Percentiles rank a stretch among this genome's conserved stretches.
These are phyloP conservation scores for Neopestalotiopsis clavispora DNA, from an alignment of 2,329 filamentous ascomycete species.

Conservation along the genomic window DNA sequence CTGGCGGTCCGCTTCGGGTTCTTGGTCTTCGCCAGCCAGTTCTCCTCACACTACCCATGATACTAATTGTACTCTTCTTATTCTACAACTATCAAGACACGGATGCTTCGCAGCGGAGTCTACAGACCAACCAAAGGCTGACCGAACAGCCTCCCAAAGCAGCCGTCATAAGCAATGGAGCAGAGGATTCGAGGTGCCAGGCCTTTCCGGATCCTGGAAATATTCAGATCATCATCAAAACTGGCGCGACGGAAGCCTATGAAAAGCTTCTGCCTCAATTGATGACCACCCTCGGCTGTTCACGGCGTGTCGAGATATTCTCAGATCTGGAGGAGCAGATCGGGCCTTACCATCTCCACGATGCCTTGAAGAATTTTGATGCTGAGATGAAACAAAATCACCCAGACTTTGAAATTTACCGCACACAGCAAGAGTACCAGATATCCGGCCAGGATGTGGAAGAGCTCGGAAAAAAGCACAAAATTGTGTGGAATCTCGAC, in stretches of 20 bases:
- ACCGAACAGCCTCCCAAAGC: not conserved
- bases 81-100: not conserved
- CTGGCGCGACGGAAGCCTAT: constrained; percentile 10
- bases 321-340: constrained; percentile 8
- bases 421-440: constrained; percentile 6
- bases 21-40: not conserved
- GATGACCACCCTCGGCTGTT: not conserved
- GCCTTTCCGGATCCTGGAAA: constrained; percentile 5
- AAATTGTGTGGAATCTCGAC: constrained; percentile 10
- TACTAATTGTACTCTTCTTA: not conserved
- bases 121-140: not conserved
- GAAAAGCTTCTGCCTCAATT: constrained; percentile 10
- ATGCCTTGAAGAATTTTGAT: constrained; percentile 6
- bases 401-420: constrained; percentile 7
- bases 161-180: not conserved
- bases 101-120: not conserved
- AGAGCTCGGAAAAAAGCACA: constrained; percentile 10
- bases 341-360: constrained; percentile 1
- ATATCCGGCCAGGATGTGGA: not conserved
- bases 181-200: not conserved
- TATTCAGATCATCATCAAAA: constrained; percentile 3
- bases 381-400: constrained; percentile 7
- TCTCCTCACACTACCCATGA: not conserved
- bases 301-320: constrained; percentile 3
- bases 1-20: not conserved